Percentiles rank a stretch among this genome's conserved stretches.
Conservation (phyloP, 306 rosid genomes). For the Myrica gale region DNA sequence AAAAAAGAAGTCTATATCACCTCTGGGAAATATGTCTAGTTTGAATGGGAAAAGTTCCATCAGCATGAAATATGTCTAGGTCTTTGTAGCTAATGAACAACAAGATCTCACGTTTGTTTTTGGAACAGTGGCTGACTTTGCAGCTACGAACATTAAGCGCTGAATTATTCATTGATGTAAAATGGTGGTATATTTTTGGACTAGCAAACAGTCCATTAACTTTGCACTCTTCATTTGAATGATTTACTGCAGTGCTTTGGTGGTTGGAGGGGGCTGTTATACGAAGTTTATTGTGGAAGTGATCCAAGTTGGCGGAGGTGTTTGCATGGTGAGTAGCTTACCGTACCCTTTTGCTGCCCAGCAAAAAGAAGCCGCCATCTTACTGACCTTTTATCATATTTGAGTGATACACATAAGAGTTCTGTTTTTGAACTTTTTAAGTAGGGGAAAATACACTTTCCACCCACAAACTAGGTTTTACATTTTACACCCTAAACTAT, state of each 20-base stretch:
- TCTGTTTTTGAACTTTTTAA: background rate
- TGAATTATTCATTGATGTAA: background rate
- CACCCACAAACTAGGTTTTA: too few relatives aligned
- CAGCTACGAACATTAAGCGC: background rate
- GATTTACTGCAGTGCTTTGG: constrained; percentile 20
- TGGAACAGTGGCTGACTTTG: background rate
- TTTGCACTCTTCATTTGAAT: background rate
- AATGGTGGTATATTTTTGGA: background rate
- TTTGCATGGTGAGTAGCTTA: constrained; percentile 14
- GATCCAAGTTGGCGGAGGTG: background rate
- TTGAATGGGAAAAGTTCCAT: constrained; percentile 7
- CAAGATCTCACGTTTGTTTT: background rate
- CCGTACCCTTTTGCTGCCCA: background rate
- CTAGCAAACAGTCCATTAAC: background rate
- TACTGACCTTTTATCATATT: background rate
- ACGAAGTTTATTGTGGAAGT: constrained; percentile 4
- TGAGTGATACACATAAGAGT: background rate
- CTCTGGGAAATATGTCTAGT: constrained; percentile 3
- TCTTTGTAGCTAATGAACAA: background rate
- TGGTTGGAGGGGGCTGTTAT: constrained; percentile 11
- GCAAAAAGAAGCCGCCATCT: background rate
- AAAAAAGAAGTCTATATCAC: too few relatives aligned
- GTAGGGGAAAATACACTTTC: too few relatives aligned
- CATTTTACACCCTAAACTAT: too few relatives aligned
- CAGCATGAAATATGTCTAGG: background rate